A percentile compares a stretch with the other conserved stretches of the same genome.
Evolutionary conservation across 768 basidiomycete genomes (phyloP).

Genomic region (Rhodosporidiobolus odoratus): DNA sequence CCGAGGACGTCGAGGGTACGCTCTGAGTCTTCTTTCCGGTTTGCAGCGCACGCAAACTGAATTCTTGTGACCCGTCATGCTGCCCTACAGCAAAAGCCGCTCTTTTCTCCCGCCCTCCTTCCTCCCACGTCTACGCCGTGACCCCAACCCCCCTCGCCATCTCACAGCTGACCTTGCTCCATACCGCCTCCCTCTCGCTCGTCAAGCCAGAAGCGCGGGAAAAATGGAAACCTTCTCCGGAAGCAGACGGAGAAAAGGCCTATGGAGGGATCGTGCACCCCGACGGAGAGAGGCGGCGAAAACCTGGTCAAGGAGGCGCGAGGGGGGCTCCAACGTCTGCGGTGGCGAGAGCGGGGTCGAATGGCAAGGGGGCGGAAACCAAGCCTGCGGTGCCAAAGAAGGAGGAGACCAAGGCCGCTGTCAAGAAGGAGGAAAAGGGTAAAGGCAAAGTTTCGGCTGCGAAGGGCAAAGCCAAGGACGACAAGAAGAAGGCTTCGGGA

Average conservation of each 20-base stretch:
- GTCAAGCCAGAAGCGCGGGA: not conserved
- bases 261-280: conserved; percentile 17
- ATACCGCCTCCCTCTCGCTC: conserved; percentile 18
- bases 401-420: not conserved
- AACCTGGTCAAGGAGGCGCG: not conserved
- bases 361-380: conserved; percentile 1
- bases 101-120: conserved; percentile 13
- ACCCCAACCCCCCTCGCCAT: conserved; percentile 1
- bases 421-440: not conserved
- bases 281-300: conserved; percentile 1
- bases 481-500: not conserved
- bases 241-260: not conserved
- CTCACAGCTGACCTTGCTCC: conserved; percentile 6
- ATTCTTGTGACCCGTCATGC: too few species aligned
- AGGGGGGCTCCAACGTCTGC: too few species aligned
- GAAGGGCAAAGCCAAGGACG: conserved; percentile 9
- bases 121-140: conserved; percentile 23
- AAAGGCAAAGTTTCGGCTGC: not conserved
- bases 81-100: not conserved
- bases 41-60: not conserved
- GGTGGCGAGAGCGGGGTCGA: not conserved
- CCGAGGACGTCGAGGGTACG: conserved; percentile 16
- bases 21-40: too few species aligned
- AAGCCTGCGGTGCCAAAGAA: not conserved
- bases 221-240: conserved; percentile 16